Evolutionary conservation across 2,329 filamentous ascomycete species (phyloP).

Genomic region (Apiospora rasikravindrae): DNA sequence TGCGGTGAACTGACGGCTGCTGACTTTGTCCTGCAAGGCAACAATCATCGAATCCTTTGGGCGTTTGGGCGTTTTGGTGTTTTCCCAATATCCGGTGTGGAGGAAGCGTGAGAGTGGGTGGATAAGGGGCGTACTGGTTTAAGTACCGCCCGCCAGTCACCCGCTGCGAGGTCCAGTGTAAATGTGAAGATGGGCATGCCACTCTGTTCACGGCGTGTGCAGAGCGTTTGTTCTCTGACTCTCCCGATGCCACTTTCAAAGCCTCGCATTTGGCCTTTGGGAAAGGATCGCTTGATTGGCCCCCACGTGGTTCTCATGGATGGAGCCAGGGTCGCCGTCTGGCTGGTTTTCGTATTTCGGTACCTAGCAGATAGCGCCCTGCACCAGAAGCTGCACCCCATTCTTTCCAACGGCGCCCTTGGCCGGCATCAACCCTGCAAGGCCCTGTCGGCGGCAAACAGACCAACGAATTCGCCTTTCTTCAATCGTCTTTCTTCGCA

Average conservation of each 20-base stretch:
- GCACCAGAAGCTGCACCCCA: no score
- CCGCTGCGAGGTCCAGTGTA: neutral
- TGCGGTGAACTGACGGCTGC: neutral
- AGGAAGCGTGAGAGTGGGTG: neutral
- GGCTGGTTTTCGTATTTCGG: neutral
- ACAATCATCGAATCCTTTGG: neutral
- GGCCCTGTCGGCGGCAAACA: neutral
- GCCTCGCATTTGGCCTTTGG: neutral
- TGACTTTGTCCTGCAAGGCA: constrained; percentile 9
- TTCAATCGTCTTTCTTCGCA: neutral
- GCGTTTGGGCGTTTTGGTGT: neutral
- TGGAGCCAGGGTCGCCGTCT: neutral
- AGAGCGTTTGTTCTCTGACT: neutral
- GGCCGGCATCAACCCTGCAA: neutral
- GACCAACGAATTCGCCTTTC: neutral
- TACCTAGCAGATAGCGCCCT: neutral
- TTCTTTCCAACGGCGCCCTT: neutral
- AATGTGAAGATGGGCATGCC: neutral
- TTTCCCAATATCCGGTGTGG: neutral
- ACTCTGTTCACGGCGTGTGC: neutral
- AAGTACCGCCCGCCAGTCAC: neutral
- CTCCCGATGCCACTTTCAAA: neutral
- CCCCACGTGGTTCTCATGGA: neutral
- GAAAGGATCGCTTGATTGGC: constrained; percentile 2
- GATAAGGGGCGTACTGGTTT: neutral